Evolutionary conservation across 1,284 basidiomycete genomes (phyloP), one percentile per base, ranked within the genome.

Genomic region (Melampsora americana): DNA sequence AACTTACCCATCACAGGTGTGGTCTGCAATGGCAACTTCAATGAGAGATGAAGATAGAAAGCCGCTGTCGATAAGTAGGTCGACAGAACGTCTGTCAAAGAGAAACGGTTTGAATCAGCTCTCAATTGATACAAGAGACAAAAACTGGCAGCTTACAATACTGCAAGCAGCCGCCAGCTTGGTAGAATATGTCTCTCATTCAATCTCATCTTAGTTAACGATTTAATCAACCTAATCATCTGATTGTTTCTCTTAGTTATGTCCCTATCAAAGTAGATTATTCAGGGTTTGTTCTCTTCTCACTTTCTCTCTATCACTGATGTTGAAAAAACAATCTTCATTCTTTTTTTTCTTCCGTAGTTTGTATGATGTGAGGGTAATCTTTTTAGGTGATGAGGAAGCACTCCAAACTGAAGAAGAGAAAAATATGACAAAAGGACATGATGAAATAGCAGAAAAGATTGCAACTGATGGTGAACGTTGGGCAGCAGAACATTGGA

Each of bases 401-500:
- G n/a, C n/a, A 16, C n/a, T 1, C 5, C 9, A 64, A 64, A 26
- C 18, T 23, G 5, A 1, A n/a, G 32, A 65, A 23, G 12, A 7
- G 5, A 14, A 16, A 39, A 59, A 35, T 20, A 53, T 32, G n/a
- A 59, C 6, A n/a, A 32, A 26, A 23, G 53, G 56, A 18, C 73
- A 76, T n/a, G 73, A 76, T 61, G 53, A 69, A 30, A 32, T 76
- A 35, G 73, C 66, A 20, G 66, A 76, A 61, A 76, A 69, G 46
- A 76, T 76, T 35, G 73, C 73, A 18, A 50, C 66, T n/a, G 42
- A 61, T 14, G 73, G 73, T 20, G 69, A 76, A 65, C 39, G 23
- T 6, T 76, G 73, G 73, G 73, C 73, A 12, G 66, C 59, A 5
- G 59, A 76, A 61, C 73, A 76, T 76, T 76, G 73, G 73, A 48